These are phyloP conservation scores for Streptanthus diversifolius DNA, from an alignment of 345 rosid species.

Conservation along the genomic window DNA sequence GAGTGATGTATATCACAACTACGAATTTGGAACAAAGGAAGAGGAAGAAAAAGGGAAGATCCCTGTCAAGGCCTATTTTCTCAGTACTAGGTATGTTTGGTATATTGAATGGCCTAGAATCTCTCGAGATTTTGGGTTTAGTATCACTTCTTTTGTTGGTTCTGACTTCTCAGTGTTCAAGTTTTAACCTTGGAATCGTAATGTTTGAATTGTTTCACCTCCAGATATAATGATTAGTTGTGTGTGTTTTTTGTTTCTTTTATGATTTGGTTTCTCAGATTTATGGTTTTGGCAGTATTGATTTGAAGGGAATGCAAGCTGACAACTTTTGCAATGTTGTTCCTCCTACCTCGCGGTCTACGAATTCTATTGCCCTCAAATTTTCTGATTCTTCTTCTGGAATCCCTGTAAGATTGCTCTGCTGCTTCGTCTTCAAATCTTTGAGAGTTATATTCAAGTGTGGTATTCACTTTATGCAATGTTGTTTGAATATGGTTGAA, in stretches of 20 bases:
- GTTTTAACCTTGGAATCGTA: neutral
- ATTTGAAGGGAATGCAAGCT: constrained; percentile 94
- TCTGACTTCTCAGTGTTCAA: neutral
- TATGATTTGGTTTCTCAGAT: constrained; percentile 59
- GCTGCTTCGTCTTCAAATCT: neutral
- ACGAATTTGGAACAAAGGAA: constrained; percentile 40
- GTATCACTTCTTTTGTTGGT: neutral
- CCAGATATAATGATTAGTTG: neutral
- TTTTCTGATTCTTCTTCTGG: constrained; percentile 56
- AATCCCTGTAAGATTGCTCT: constrained; percentile 56
- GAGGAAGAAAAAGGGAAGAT: constrained; percentile 63
- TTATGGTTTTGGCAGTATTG: constrained; percentile 90
- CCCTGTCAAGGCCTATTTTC: constrained; percentile 78
- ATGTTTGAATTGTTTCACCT: neutral
- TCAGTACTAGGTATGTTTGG: constrained; percentile 63
- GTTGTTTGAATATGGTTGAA: neutral
- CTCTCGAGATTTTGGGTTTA: neutral
- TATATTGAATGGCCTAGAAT: neutral
- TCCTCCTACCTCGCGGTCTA: constrained; percentile 84
- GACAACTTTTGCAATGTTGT: constrained; percentile 76
- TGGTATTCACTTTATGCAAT: neutral
- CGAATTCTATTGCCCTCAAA: constrained; percentile 82
- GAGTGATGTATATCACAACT: constrained; percentile 36
- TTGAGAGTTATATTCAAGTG: neutral
- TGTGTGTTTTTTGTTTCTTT: constrained; percentile 27